These are phyloP conservation scores for Erysiphe pisi DNA, from an alignment of 2,329 filamentous ascomycete species.

Conservation along the genomic window DNA sequence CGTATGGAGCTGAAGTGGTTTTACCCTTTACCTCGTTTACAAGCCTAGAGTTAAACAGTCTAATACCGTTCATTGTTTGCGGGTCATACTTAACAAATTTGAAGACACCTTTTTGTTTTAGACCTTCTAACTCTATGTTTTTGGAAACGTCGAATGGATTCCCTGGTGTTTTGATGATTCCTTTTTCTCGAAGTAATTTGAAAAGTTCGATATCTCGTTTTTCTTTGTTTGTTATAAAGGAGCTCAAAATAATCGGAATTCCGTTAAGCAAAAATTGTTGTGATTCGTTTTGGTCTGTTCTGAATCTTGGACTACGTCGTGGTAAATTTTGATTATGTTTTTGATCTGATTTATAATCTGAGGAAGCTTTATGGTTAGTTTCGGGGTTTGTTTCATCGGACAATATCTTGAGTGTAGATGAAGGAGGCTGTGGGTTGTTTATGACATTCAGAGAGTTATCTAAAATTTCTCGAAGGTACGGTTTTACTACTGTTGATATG, in stretches of 20 bases:
- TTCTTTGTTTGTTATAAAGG: not conserved
- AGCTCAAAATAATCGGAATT: not conserved
- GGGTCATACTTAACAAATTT: not conserved
- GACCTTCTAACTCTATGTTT: not conserved
- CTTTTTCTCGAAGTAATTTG: not conserved
- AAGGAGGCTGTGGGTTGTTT: not conserved
- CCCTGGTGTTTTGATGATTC: not conserved
- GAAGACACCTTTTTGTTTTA: slow-evolving; percentile 22
- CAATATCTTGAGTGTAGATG: not conserved
- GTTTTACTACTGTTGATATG: not conserved
- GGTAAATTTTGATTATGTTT: not conserved
- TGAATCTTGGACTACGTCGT: not conserved
- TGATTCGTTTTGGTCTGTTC: not conserved
- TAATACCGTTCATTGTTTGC: not conserved
- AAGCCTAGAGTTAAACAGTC: not conserved
- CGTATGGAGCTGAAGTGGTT: not conserved
- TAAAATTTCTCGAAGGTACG: not conserved
- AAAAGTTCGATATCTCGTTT: not conserved
- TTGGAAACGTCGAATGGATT: not conserved
- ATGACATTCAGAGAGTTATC: not conserved
- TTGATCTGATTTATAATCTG: not conserved
- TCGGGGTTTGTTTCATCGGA: not conserved
- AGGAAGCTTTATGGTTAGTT: not conserved
- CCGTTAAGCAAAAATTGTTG: not conserved
- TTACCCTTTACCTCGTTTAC: not conserved